phyloP scores from a whole-genome alignment of 2,329 filamentous ascomycete species.

The Botrytis fabae region DNA sequence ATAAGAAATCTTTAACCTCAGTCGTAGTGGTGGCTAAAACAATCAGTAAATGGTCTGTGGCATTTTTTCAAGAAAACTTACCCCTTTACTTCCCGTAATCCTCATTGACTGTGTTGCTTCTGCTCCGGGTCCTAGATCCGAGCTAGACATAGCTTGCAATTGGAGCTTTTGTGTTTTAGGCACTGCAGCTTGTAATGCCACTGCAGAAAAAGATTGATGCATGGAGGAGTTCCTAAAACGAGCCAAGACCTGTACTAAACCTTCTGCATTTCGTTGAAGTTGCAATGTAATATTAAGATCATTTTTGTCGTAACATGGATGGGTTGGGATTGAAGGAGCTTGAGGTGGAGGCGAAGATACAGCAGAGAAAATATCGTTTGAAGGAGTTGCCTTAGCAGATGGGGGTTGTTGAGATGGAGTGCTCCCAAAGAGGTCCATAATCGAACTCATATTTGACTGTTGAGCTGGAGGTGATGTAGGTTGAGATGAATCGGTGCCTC shows the following conservation, averaged over 20 bases:
- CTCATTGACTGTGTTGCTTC: constrained; percentile 92
- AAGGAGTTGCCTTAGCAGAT: constrained; percentile 46
- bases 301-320: constrained; percentile 84
- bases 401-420: constrained; percentile 49
- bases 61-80: constrained; percentile 55
- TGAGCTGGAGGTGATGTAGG: constrained; percentile 53
- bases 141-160: constrained; percentile 81
- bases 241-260: constrained; percentile 77
- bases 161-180: constrained; percentile 96
- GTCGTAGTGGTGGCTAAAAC: constrained; percentile 69
- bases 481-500: constrained; percentile 60
- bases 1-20: constrained; percentile 84
- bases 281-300: constrained; percentile 78
- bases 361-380: constrained; percentile 51
- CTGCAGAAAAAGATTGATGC: constrained; percentile 65
- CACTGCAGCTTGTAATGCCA: constrained; percentile 90
- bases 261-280: constrained; percentile 78
- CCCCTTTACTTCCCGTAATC: constrained; percentile 79
- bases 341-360: constrained; percentile 52
- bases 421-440: constrained; percentile 84
- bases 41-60: constrained; percentile 25
- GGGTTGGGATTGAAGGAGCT: constrained; percentile 51
- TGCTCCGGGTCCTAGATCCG: constrained; percentile 71
- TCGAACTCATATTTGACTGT: constrained; percentile 63
- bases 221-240: constrained; percentile 77